A percentile compares a stretch with the other conserved stretches of the same genome.
These are phyloP conservation scores for Micromonas commoda DNA, from an alignment of 139 green algal species.

Conservation along the genomic window DNA sequence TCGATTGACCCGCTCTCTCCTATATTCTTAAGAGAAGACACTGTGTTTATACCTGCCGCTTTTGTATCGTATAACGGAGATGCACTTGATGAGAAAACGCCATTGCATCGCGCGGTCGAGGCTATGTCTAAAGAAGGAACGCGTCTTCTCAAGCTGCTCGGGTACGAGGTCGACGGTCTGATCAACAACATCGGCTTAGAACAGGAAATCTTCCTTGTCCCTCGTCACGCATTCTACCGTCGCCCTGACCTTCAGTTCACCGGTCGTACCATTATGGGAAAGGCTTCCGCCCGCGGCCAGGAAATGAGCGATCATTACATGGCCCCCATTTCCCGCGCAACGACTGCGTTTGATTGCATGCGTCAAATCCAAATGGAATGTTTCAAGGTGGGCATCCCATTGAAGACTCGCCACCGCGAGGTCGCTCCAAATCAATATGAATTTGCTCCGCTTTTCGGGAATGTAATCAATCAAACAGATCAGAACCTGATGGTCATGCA, in stretches of 20 bases:
- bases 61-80: conserved; percentile 34
- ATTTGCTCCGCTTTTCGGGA: conserved; percentile 36
- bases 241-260: conserved; percentile 37
- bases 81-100: conserved; percentile 35
- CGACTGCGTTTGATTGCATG: conserved; percentile 29
- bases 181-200: conserved; percentile 35
- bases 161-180: conserved; percentile 6
- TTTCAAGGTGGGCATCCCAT: conserved; percentile 36
- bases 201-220: conserved; percentile 38
- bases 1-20: conserved; percentile 30
- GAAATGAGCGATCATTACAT: conserved; percentile 38
- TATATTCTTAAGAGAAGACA: conserved; percentile 29
- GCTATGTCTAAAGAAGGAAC: conserved; percentile 25
- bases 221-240: conserved; percentile 26
- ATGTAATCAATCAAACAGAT: conserved; percentile 31
- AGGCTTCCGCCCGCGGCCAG: conserved; percentile 27
- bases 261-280: conserved; percentile 31
- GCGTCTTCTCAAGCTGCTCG: conserved; percentile 32
- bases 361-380: conserved; percentile 33
- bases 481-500: conserved; percentile 41
- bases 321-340: conserved; percentile 23
- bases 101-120: conserved; percentile 21
- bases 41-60: conserved; percentile 27
- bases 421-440: conserved; percentile 41
- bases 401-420: conserved; percentile 39